phyloP scores from a whole-genome alignment of 176 grass and related monocot species.

The Hordeum marinum region DNA sequence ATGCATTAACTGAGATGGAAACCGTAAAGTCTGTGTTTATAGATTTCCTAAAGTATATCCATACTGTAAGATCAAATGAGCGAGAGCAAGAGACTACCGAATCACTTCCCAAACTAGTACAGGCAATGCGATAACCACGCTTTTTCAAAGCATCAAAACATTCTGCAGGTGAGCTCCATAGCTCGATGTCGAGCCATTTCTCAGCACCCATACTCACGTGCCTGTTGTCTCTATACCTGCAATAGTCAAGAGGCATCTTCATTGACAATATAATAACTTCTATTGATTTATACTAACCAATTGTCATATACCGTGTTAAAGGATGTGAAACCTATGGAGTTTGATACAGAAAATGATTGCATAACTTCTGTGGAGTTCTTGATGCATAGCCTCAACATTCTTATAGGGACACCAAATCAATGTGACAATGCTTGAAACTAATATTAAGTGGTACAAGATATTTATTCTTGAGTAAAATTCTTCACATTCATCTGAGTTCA shows the following conservation, averaged over 20 bases:
- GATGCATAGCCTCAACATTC: background rate
- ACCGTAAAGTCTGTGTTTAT: background rate
- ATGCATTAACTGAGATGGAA: background rate
- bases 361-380: background rate
- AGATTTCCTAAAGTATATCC: background rate
- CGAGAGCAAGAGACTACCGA: conserved; percentile 44
- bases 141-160: conserved; percentile 74
- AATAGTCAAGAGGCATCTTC: conserved; percentile 14
- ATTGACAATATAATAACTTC: background rate
- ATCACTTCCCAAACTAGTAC: conserved; percentile 75
- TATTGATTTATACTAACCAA: background rate
- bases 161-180: conserved; percentile 75
- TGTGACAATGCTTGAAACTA: background rate
- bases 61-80: background rate
- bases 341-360: background rate
- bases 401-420: background rate
- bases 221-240: conserved; percentile 91
- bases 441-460: background rate
- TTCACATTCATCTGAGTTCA: background rate
- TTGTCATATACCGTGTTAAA: background rate
- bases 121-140: conserved; percentile 86
- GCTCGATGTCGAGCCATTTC: conserved; percentile 98
- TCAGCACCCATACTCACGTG: conserved; percentile 99
- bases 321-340: conserved; percentile 2
- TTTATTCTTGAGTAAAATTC: background rate